A percentile compares a stretch with the other conserved stretches of the same genome.
These are phyloP conservation scores for Cladosporium austrohemisphaericum DNA, from an alignment of 2,329 filamentous ascomycete genomes.

Conservation along the genomic window DNA sequence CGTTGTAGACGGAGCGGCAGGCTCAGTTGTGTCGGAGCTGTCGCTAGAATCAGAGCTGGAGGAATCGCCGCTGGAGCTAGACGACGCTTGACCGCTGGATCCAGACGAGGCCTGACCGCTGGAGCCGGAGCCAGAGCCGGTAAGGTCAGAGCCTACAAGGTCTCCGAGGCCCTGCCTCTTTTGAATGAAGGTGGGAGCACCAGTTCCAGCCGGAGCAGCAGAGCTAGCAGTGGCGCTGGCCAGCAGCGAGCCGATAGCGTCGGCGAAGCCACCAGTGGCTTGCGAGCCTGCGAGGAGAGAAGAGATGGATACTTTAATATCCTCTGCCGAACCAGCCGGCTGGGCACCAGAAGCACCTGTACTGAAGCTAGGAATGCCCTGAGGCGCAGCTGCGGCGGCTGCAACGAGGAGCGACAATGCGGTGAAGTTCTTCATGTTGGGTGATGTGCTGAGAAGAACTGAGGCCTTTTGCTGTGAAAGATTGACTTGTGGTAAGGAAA, in stretches of 20 bases:
- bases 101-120: neutral
- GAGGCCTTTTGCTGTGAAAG: neutral
- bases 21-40: too few relatives aligned
- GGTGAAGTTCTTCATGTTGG: slow-evolving; percentile 1
- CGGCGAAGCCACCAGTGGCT: neutral
- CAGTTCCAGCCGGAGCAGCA: neutral
- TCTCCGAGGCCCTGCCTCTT: neutral
- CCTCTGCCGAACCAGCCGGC: neutral
- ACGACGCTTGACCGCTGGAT: neutral
- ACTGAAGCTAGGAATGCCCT: neutral
- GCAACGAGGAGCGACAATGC: slow-evolving; percentile 1
- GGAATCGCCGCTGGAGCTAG: too few relatives aligned
- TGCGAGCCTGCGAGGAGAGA: slow-evolving; percentile 1
- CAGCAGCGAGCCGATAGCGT: neutral
- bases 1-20: too few relatives aligned
- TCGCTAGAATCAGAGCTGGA: neutral
- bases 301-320: neutral
- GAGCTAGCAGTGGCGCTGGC: neutral
- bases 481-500: neutral
- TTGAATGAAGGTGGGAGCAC: neutral
- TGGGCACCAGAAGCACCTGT: neutral
- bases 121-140: neutral
- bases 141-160: neutral
- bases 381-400: neutral
- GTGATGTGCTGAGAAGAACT: neutral